These are phyloP conservation scores for Elsinoe ampelina DNA, from an alignment of 2,329 filamentous ascomycete species.

Conservation along the genomic window DNA sequence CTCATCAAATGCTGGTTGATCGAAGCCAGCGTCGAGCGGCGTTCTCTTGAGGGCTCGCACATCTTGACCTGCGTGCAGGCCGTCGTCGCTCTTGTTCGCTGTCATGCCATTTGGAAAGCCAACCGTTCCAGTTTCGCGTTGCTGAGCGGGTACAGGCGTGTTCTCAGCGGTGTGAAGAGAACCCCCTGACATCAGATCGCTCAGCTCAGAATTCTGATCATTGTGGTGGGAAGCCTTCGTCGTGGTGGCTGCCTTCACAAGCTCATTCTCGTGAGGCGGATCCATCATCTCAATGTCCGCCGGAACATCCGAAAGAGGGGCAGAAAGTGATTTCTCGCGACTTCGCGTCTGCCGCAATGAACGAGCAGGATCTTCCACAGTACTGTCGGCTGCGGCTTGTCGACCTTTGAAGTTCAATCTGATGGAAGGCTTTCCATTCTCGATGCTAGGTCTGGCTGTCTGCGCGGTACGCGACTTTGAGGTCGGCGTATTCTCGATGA, in stretches of 20 bases:
- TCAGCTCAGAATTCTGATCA: not conserved
- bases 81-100: not conserved
- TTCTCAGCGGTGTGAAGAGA: not conserved
- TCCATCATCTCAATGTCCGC: conserved; percentile 1
- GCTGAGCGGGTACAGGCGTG: not conserved
- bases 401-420: not conserved
- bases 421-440: conserved; percentile 3
- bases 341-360: not conserved
- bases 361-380: not conserved
- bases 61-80: not conserved
- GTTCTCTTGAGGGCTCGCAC: conserved; percentile 3
- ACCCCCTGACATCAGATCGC: not conserved
- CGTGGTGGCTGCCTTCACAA: not conserved
- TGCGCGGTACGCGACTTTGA: conserved; percentile 22
- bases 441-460: conserved; percentile 1
- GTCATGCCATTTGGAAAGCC: not conserved
- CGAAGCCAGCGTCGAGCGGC: conserved; percentile 6
- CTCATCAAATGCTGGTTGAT: not conserved
- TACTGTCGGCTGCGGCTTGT: not conserved
- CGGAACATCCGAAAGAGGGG: not conserved
- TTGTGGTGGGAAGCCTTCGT: not conserved
- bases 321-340: not conserved
- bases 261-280: not conserved
- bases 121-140: not conserved
- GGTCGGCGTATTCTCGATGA: conserved; percentile 20